A percentile compares a stretch with the other conserved stretches of the same genome.
Evolutionary conservation across 106 monocot genomes (phyloP).

Genomic region (Vanilla planifolia): DNA sequence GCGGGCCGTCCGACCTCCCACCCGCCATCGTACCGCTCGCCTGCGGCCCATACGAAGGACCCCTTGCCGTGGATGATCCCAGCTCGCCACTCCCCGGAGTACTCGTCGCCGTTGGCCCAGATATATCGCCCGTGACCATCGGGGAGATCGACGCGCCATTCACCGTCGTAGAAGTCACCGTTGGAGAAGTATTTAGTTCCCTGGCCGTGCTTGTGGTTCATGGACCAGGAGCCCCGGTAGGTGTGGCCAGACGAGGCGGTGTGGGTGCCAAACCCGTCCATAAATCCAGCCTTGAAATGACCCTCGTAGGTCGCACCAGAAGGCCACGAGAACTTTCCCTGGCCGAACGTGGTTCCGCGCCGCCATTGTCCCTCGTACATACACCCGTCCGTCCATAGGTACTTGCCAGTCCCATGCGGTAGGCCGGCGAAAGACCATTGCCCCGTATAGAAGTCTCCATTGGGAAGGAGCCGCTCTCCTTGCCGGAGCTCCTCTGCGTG

Average conservation of each 20-base stretch:
- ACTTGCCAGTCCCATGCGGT: slow-evolving; percentile 56
- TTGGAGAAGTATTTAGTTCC: slow-evolving; percentile 46
- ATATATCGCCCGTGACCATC: slow-evolving; percentile 49
- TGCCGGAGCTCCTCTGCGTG: no score
- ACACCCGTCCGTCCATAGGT: slow-evolving; percentile 61
- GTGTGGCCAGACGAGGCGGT: slow-evolving; percentile 36
- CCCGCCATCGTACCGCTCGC: slow-evolving; percentile 46
- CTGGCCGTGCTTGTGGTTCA: slow-evolving; percentile 39
- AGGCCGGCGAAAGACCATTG: slow-evolving; percentile 9
- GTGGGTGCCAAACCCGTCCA: slow-evolving; percentile 50
- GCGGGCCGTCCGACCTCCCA: slow-evolving; percentile 52
- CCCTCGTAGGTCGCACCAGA: slow-evolving; percentile 68
- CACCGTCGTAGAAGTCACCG: slow-evolving; percentile 62
- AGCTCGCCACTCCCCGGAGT: slow-evolving; percentile 43
- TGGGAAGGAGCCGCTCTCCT: slow-evolving; percentile 24
- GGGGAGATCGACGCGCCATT: slow-evolving; percentile 36
- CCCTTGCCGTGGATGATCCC: slow-evolving; percentile 44
- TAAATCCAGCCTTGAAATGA: slow-evolving; percentile 37
- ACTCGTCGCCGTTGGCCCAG: slow-evolving; percentile 51
- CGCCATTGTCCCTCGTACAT: slow-evolving; percentile 69
- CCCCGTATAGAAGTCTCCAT: slow-evolving; percentile 52
- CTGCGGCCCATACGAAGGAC: slow-evolving; percentile 35
- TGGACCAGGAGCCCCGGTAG: slow-evolving; percentile 37
- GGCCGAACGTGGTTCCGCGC: slow-evolving; percentile 29
- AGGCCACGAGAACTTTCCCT: slow-evolving; percentile 69